Conservation (phyloP, 768 basidiomycete genomes). For the Kwoniella sp. region DNA sequence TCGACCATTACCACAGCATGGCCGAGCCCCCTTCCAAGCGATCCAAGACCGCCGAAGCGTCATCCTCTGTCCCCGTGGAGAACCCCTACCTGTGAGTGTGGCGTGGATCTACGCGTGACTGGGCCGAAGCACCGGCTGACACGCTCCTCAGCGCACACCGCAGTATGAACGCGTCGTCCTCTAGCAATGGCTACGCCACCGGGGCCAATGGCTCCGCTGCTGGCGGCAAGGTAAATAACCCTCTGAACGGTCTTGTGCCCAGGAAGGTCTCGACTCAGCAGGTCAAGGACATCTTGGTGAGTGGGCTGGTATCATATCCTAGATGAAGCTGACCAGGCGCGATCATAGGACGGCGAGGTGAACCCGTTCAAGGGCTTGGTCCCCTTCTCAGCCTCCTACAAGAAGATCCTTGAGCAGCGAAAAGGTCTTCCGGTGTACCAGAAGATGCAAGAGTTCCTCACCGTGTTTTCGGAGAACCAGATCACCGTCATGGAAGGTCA, state of each 20-base stretch:
- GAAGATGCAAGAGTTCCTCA: conserved; percentile 88
- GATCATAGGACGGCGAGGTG: conserved; percentile 62
- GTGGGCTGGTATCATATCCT: no score
- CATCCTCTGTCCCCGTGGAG: conserved; percentile 20
- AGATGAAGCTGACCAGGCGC: neutral
- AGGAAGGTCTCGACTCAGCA: conserved; percentile 64
- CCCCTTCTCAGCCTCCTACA: conserved; percentile 73
- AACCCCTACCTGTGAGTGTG: conserved; percentile 46
- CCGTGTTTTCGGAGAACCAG: conserved; percentile 75
- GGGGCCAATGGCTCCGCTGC: conserved; percentile 18
- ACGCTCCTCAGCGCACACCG: conserved; percentile 1
- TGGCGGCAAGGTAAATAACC: conserved; percentile 49
- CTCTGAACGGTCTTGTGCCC: conserved; percentile 69
- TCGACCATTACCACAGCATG: conserved; percentile 6
- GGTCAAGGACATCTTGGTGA: conserved; percentile 67
- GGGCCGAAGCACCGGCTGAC: neutral
- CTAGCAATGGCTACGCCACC: conserved; percentile 20
- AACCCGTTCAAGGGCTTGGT: conserved; percentile 79
- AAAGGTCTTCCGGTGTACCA: conserved; percentile 85
- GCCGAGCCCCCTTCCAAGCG: conserved; percentile 22
- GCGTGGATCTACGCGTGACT: neutral
- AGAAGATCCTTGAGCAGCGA: conserved; percentile 75
- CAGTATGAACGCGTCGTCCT: conserved; percentile 5
- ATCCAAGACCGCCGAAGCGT: conserved; percentile 16
- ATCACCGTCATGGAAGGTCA: conserved; percentile 71